Conservation (phyloP, 495 filamentous ascomycete species). For the Penicillium arizonense region DNA sequence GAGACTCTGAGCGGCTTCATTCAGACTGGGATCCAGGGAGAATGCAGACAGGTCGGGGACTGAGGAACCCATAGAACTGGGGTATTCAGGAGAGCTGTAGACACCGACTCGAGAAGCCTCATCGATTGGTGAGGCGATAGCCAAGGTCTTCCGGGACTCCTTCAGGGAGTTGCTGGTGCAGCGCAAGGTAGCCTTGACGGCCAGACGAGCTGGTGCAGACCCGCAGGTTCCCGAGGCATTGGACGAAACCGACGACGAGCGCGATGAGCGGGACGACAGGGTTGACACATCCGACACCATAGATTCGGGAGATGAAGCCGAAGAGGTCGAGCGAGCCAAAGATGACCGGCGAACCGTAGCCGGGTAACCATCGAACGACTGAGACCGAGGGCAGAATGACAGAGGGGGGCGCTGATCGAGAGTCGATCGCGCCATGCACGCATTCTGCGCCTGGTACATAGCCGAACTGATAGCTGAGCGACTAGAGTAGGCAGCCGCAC, state of each 20-base stretch:
- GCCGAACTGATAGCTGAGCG: slow-evolving; percentile 73
- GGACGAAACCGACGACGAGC: slow-evolving; percentile 73
- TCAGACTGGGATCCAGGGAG: slow-evolving; percentile 39
- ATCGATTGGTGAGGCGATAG: slow-evolving; percentile 44
- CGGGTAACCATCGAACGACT: slow-evolving; percentile 45
- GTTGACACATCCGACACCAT: slow-evolving; percentile 83
- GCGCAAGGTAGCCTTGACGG: slow-evolving; percentile 80
- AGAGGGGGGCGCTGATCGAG: slow-evolving; percentile 47
- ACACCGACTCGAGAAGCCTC: slow-evolving; percentile 48
- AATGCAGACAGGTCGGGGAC: slow-evolving; percentile 50
- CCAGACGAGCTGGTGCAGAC: slow-evolving; percentile 64
- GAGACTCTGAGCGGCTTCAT: slow-evolving; percentile 65
- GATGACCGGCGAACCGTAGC: slow-evolving; percentile 66
- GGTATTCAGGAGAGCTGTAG: slow-evolving; percentile 62
- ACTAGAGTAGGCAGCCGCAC: slow-evolving; percentile 55
- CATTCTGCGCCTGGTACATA: slow-evolving; percentile 72
- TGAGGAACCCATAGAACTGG: slow-evolving; percentile 47
- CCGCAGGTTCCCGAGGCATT: slow-evolving; percentile 64
- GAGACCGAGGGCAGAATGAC: slow-evolving; percentile 55
- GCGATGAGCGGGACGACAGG: slow-evolving; percentile 58
- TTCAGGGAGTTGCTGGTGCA: slow-evolving; percentile 60
- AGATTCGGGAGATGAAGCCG: slow-evolving; percentile 82
- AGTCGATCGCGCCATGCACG: slow-evolving; percentile 63
- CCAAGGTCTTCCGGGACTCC: slow-evolving; percentile 39
- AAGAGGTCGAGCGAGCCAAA: slow-evolving; percentile 72